These are phyloP conservation scores for Phascolomyces articulosus DNA, from an alignment of 371 early-diverging fungal genomes.

Conservation along the genomic window DNA sequence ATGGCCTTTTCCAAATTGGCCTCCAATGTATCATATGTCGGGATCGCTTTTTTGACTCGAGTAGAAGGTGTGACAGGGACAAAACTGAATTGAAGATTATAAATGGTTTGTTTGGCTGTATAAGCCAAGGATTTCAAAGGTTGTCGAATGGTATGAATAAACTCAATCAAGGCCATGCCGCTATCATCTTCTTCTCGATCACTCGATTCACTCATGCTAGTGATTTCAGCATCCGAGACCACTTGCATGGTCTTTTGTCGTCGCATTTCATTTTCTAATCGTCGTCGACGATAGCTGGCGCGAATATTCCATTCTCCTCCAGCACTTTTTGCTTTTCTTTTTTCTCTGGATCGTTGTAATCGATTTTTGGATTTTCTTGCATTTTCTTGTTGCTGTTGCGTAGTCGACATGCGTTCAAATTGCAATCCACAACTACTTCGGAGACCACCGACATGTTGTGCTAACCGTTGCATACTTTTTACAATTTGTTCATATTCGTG, in stretches of 20 bases:
- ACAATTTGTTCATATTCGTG: slow-evolving; percentile 47
- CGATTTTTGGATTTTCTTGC: not conserved
- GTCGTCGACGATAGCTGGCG: slow-evolving; percentile 45
- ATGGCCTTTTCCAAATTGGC: slow-evolving; percentile 49
- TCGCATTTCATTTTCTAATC: slow-evolving; percentile 44
- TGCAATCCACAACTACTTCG: slow-evolving; percentile 70
- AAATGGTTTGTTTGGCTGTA: slow-evolving; percentile 66
- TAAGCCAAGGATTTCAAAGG: slow-evolving; percentile 65
- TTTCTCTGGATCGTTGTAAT: not conserved
- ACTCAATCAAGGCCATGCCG: slow-evolving; percentile 47
- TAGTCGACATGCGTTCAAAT: slow-evolving; percentile 59
- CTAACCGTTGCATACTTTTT: slow-evolving; percentile 61
- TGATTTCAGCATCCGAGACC: not conserved
- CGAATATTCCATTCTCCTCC: slow-evolving; percentile 41
- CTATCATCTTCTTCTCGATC: not conserved
- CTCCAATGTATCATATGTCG: slow-evolving; percentile 28
- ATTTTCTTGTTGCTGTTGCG: not conserved
- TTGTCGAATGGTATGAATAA: slow-evolving; percentile 59
- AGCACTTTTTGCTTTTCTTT: not conserved
- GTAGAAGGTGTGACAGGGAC: not conserved
- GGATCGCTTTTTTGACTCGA: slow-evolving; percentile 10
- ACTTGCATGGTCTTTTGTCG: slow-evolving; percentile 27
- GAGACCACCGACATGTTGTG: slow-evolving; percentile 70
- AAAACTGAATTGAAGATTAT: slow-evolving; percentile 54
- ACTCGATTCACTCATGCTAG: not conserved